Conservation (phyloP, 345 rosid species). For the Noccaea caerulescens region DNA sequence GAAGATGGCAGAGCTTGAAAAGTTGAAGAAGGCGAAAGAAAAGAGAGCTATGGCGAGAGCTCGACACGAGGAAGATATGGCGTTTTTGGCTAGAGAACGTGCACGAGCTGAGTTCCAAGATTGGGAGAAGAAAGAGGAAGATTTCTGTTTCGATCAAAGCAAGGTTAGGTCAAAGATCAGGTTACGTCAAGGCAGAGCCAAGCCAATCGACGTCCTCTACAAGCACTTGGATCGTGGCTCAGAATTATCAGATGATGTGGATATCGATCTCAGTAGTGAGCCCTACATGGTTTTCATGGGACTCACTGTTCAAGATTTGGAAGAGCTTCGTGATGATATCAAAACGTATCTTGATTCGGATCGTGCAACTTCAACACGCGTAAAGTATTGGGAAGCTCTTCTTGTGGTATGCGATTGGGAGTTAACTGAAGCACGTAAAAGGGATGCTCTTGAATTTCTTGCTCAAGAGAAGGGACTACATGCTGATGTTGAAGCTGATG, state of each 20-base stretch:
- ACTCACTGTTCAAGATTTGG: slow-evolving; percentile 85
- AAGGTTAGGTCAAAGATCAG: slow-evolving; percentile 85
- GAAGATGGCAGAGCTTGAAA: slow-evolving; percentile 92
- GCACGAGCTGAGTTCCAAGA: slow-evolving; percentile 97
- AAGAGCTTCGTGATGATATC: slow-evolving; percentile 93
- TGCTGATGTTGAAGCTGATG: slow-evolving; percentile 84
- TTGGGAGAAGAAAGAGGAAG: slow-evolving; percentile 98
- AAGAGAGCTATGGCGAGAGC: slow-evolving; percentile 92
- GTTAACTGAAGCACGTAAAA: slow-evolving; percentile 84
- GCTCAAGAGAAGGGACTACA: slow-evolving; percentile 94
- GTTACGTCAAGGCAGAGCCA: slow-evolving; percentile 79
- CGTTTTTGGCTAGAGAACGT: slow-evolving; percentile 87
- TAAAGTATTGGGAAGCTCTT: slow-evolving; percentile 61
- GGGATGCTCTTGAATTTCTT: slow-evolving; percentile 84
- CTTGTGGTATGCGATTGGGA: slow-evolving; percentile 92
- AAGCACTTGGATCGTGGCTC: slow-evolving; percentile 67
- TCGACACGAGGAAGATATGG: slow-evolving; percentile 91
- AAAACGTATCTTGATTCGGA: slow-evolving; percentile 95
- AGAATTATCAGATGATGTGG: slow-evolving; percentile 63
- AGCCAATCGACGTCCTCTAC: slow-evolving; percentile 86
- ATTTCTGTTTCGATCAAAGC: slow-evolving; percentile 97
- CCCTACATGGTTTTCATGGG: slow-evolving; percentile 96
- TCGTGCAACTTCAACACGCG: slow-evolving; percentile 65
- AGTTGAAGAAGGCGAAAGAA: slow-evolving; percentile 92
- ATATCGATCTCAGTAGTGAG: slow-evolving; percentile 70